Base-by-base conservation (phyloP, 352 stramenopile species). In the Pythium oligandrum region DNA sequence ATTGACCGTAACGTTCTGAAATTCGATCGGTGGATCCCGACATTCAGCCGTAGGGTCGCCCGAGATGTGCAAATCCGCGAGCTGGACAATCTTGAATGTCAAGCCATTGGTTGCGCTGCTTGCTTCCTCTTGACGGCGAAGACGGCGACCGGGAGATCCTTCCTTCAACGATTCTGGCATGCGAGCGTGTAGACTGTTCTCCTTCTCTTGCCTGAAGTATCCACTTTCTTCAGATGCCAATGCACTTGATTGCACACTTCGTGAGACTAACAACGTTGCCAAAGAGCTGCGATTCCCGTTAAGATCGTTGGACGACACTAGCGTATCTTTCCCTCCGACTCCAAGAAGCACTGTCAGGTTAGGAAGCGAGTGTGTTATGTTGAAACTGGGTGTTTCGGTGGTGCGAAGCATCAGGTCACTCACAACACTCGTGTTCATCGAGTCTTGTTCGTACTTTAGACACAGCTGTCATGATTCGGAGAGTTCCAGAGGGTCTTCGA, bases 41-140 rank as follows among this genome's bases (percentile, higher is more conserved):
- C 57, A 79, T 4, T 53, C 46, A 17, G 67, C 61, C 10, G 70
- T 70, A 11, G 71, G 68, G 44, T 83, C 66, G 37, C 73, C 75
- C 2, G 73, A 71, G 51, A 81, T 66, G 56, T 85, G 74, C 42
- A 85, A 70, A 44, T 85, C 74, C 3, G 74, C 66, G 32, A 85
- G 49, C 45, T 86, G 75, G 9, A 86, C 48, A 32, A 86, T 74
- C 48, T 79, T 83, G 60, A 84, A 86, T 35, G 60, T 53, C 9
- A 83, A 70, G 6, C 48, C 33, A 11, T 55, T 8, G 1, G 8
- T 6, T 12, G 26, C 3, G 2, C 31, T 51, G 2, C 11, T 31
- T 2, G 11, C 9, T 17, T 36, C 9, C 9, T 12, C 17, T 26
- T 26, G 17, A 26, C 7, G 38, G 12, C 38, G 7, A 42, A 12